A percentile compares a stretch with the other conserved stretches of the same genome.
These are phyloP conservation scores for Zea luxurians DNA, from an alignment of 176 grass and related monocot genomes.

Conservation along the genomic window DNA sequence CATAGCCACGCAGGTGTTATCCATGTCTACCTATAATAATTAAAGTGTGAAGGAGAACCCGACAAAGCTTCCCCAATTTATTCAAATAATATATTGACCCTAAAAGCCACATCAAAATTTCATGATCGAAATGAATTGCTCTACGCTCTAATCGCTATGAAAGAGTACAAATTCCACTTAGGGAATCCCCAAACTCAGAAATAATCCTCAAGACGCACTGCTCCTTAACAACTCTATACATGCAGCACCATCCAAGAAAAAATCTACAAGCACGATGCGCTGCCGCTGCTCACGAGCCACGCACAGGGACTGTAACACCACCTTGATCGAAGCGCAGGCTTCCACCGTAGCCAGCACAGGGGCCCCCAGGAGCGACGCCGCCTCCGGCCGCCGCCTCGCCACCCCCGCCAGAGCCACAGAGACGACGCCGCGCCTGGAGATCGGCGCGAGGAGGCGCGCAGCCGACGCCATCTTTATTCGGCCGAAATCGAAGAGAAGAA, in stretches of 20 bases:
- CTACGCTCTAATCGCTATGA: background rate
- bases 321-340: slow-evolving; percentile 26
- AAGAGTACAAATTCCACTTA: background rate
- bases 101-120: too few relatives aligned
- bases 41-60: background rate
- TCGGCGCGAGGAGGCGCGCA: slow-evolving; percentile 25
- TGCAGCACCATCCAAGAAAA: background rate
- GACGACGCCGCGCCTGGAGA: slow-evolving; percentile 3
- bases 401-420: background rate
- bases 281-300: too few relatives aligned
- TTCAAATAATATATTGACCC: background rate
- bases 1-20: background rate
- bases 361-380: slow-evolving; percentile 10
- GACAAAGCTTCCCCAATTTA: background rate
- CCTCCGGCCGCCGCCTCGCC: background rate
- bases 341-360: background rate
- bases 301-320: background rate
- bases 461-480: slow-evolving; percentile 33
- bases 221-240: background rate
- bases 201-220: background rate
- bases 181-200: too few relatives aligned
- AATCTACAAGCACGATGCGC: background rate
- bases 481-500: background rate
- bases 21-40: background rate
- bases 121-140: background rate